Base-by-base conservation (phyloP, 2,329 filamentous ascomycete genomes). In the Rutstroemia sp. region DNA sequence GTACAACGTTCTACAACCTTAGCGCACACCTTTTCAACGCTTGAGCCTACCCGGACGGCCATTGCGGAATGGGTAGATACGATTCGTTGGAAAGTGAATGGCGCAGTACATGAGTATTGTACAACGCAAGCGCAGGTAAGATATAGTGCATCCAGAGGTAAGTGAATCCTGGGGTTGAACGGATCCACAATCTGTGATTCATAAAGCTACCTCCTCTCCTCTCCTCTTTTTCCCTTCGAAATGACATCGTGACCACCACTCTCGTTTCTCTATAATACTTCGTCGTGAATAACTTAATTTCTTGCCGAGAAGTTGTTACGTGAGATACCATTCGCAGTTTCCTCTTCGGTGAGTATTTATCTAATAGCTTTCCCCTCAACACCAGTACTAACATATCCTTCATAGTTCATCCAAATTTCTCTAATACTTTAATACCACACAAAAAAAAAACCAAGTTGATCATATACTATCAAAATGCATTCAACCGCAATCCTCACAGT, bases 401-500 rank as follows among this genome's bases (percentile, higher is more conserved):
- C n/a, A 51, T 18, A 51, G 14, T n/a, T 14, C 7, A 14, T 21
- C 34, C 7, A 27, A 38, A 18, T 18, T 8, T 38, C 27, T 9
- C 37, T 37, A 3, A 23, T 23, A 51, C 4, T 5, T 18, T 18
- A 19, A 37, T 25, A 37, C 25, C 18, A 12, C 9, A n/a, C 30
- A 34, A 9, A 34, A 12, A 5, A 4, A 12, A 2, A 12, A 34
- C 8, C 12, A 34, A 34, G 10, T 47, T 54, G 10, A 38, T 16
- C 25, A 19, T n/a, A 27, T 3, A n/a, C 9, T 30, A 54, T 27
- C 58, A 55, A 52, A 38, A 59, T 59, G 58, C n/a, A 46, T 37
- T 41, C 52, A 27, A 58, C 18, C 5, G 16, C 25, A 19, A 39
- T 52, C 14, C 38, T 38, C 44, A 48, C 52, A 21, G 10, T 54